A percentile compares a stretch with the other conserved stretches of the same genome.
phyloP scores from a whole-genome alignment of 1,284 basidiomycete species.

The Cryptococcus hybrid region DNA sequence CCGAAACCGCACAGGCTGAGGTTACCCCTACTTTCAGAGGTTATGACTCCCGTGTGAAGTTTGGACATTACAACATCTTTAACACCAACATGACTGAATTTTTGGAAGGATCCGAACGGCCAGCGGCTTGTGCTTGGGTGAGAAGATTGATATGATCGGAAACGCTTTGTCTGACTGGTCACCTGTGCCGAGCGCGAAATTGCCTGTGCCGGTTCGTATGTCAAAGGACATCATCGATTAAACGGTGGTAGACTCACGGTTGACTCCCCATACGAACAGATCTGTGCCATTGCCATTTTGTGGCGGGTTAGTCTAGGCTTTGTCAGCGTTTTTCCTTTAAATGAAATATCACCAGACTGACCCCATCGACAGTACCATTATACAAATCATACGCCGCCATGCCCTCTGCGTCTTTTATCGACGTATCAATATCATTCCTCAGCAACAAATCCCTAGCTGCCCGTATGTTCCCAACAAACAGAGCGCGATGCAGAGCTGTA shows the following conservation, averaged over 20 bases:
- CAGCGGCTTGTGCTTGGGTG: slow-evolving; percentile 52
- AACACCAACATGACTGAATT: slow-evolving; percentile 58
- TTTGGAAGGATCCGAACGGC: slow-evolving; percentile 40
- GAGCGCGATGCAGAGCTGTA: slow-evolving; percentile 87
- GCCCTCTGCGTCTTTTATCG: slow-evolving; percentile 82
- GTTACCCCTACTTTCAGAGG: slow-evolving; percentile 69
- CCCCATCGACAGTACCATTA: slow-evolving; percentile 77
- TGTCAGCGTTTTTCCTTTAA: slow-evolving; percentile 1
- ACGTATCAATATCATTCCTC: slow-evolving; percentile 68
- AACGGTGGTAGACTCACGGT: slow-evolving; percentile 53
- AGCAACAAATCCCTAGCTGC: slow-evolving; percentile 75
- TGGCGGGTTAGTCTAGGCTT: slow-evolving; percentile 60
- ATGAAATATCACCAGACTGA: slow-evolving; percentile 16
- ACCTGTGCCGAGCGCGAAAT: slow-evolving; percentile 78
- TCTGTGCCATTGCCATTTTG: slow-evolving; percentile 57
- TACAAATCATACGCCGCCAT: slow-evolving; percentile 93
- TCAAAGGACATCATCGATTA: not conserved
- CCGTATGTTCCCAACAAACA: slow-evolving; percentile 82
- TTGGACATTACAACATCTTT: slow-evolving; percentile 73
- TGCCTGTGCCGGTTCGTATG: slow-evolving; percentile 44
- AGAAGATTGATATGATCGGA: slow-evolving; percentile 67
- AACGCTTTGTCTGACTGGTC: slow-evolving; percentile 74
- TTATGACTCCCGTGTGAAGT: slow-evolving; percentile 76
- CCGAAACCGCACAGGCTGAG: slow-evolving; percentile 83
- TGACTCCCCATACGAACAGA: slow-evolving; percentile 88